Conservation (phyloP, 2,329 filamentous ascomycete species). For the Diaporthe velutina region DNA sequence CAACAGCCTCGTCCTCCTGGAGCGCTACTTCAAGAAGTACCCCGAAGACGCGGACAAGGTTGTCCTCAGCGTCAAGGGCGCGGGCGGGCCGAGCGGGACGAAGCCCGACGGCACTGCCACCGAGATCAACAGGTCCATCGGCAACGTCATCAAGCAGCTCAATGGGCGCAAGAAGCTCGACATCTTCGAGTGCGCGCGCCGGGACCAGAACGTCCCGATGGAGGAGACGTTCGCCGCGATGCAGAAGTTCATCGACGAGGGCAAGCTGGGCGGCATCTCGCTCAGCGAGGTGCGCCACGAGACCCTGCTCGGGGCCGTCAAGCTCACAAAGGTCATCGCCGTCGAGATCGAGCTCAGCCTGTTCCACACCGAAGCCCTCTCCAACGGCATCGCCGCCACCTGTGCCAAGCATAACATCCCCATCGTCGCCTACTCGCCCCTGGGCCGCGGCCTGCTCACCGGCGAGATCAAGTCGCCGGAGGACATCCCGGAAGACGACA, state of each 20-base stretch:
- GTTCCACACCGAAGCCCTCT: conserved; percentile 61
- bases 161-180: conserved; percentile 72
- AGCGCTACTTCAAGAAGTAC: conserved; percentile 73
- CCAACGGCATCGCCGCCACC: conserved; percentile 63
- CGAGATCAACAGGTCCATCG: conserved; percentile 68
- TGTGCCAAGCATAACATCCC: conserved; percentile 67
- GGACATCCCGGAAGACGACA: conserved; percentile 68
- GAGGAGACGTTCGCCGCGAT: conserved; percentile 58
- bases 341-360: conserved; percentile 69
- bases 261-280: conserved; percentile 64
- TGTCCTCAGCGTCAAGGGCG: conserved; percentile 75
- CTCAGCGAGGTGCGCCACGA: conserved; percentile 64
- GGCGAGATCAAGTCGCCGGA: conserved; percentile 64
- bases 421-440: conserved; percentile 69
- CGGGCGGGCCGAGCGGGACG: conserved; percentile 50
- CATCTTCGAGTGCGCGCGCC: conserved; percentile 70
- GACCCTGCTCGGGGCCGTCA: conserved; percentile 63
- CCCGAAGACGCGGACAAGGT: conserved; percentile 74
- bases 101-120: conserved; percentile 65
- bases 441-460: conserved; percentile 65
- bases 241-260: conserved; percentile 62
- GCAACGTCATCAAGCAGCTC: conserved; percentile 65
- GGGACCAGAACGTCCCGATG: conserved; percentile 64
- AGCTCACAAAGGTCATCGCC: conserved; percentile 57
- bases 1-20: conserved; percentile 70